Base-by-base conservation (phyloP, 2,329 filamentous ascomycete species). In the Neoscytalidium dimidiatum region DNA sequence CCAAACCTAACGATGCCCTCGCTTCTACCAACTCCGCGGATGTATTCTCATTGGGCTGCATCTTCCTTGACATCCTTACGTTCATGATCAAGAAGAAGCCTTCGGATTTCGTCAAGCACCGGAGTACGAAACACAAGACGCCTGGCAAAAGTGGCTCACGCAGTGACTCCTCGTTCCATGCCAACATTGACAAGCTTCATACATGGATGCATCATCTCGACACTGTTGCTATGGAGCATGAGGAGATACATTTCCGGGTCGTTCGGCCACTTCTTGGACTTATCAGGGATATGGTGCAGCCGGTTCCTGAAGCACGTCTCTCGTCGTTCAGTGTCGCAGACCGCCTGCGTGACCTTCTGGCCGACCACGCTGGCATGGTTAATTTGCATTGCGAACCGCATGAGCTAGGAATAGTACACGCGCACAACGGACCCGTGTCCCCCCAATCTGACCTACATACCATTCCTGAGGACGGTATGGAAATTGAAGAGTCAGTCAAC, bases 21-120 rank as follows among this genome's bases (percentile, higher is more conserved):
- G 9, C 69, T 69, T 21, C 77, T 74, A 13, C 73, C 73, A 66
- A 82, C 79, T 71, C 77, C 66, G 86, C 88, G 49, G 91, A 93
- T 72, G 81, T 93, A 21, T 94, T 90, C 77, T 91, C 89, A 3
- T 81, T 92, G 1, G 90, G 87, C 9, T 91, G 90, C 73, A 83
- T 92, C 60, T 90, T 90, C 66, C 80, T 92, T 17, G 90, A 94
- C 68, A 83, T 93, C 31, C 73, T 92, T 21, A 88, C 87, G 23
- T 88, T 91, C 71, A 80, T 91, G 65, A 76, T 92, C 66, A 91
- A 91, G 74, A 88, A 88, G 69, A 86, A 88, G 62, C 83, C 86
- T 1, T 84, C 85, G 57, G 85, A 88, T 28, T 92, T 92, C 71
- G 81, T 86, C 35, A 83, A 86, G 26, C 88, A 91, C 73, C 87